Evolutionary conservation across 2,329 filamentous ascomycete genomes (phyloP).

Genomic region (Monilinia fructicola): DNA sequence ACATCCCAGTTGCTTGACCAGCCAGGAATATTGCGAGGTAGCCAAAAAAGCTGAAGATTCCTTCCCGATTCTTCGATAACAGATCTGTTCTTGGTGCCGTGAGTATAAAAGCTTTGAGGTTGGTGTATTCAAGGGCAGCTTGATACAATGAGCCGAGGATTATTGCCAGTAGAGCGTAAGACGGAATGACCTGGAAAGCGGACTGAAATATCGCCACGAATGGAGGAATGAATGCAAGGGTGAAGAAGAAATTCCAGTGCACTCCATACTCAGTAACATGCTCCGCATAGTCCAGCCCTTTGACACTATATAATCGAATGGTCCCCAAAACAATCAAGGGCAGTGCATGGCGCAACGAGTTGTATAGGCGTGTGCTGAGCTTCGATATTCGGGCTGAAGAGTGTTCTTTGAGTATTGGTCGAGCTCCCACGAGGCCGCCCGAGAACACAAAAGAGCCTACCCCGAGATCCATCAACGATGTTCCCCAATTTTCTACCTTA

Average conservation of each 20-base stretch:
- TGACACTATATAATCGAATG: constrained; percentile 82
- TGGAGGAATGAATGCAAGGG: constrained; percentile 80
- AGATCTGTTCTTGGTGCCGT: constrained; percentile 76
- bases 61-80: constrained; percentile 88
- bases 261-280: constrained; percentile 97
- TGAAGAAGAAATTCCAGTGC: constrained; percentile 99
- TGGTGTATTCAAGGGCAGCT: constrained; percentile 69
- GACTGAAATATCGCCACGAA: constrained; percentile 84
- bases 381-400: constrained; percentile 51
- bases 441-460: constrained; percentile 98
- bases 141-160: constrained; percentile 71
- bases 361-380: constrained; percentile 58
- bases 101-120: constrained; percentile 80
- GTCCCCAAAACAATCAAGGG: constrained; percentile 79
- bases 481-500: constrained; percentile 99
- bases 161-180: constrained; percentile 73
- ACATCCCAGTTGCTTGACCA: constrained; percentile 79
- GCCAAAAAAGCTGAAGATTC: constrained; percentile 90
- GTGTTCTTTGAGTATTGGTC: constrained; percentile 71
- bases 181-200: constrained; percentile 67
- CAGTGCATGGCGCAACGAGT: constrained; percentile 75
- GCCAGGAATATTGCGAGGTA: constrained; percentile 94
- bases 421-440: constrained; percentile 83
- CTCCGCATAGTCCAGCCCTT: constrained; percentile 92
- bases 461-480: constrained; percentile 97